These are phyloP conservation scores for Candida boleticola DNA, from an alignment of 805 yeast species.

Conservation along the genomic window DNA sequence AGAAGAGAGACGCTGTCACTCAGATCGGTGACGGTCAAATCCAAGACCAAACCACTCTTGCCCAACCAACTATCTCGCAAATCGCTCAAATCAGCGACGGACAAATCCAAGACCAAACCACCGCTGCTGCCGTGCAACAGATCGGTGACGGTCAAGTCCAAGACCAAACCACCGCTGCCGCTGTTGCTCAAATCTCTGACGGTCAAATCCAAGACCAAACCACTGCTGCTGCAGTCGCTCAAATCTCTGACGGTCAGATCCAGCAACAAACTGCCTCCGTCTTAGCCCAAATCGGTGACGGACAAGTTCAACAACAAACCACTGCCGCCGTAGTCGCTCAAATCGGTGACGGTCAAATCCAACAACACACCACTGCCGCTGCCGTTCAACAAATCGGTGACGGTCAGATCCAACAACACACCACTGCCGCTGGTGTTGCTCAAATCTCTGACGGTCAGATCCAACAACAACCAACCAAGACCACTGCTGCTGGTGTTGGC, in stretches of 20 bases:
- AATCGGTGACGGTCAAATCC: slow-evolving; percentile 36
- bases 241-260: slow-evolving; percentile 31
- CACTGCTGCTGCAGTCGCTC: slow-evolving; percentile 20
- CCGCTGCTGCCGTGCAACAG: slow-evolving; percentile 18
- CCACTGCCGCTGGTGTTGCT: slow-evolving; percentile 29
- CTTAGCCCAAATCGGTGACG: slow-evolving; percentile 30
- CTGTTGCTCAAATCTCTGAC: slow-evolving; percentile 32
- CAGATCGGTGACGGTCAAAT: slow-evolving; percentile 50
- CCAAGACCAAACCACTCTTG: slow-evolving; percentile 26
- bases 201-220: slow-evolving; percentile 32
- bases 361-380: slow-evolving; percentile 18
- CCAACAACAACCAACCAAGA: slow-evolving; percentile 23
- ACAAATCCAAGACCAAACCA: not conserved
- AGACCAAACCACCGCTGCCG: slow-evolving; percentile 20
- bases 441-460: slow-evolving; percentile 39
- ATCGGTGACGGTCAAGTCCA: slow-evolving; percentile 50
- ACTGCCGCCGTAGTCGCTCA: slow-evolving; percentile 27
- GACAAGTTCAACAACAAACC: slow-evolving; percentile 31
- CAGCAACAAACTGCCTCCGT: slow-evolving; percentile 28
- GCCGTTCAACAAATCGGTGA: slow-evolving; percentile 27
- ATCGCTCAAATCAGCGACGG: slow-evolving; percentile 4
- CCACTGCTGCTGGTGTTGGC: slow-evolving; percentile 34
- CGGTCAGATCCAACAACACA: slow-evolving; percentile 32
- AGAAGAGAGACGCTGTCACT: slow-evolving; percentile 8
- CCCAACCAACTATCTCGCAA: slow-evolving; percentile 20